Conservation (phyloP, 768 basidiomycete species). For the Termitomyces sp. region DNA sequence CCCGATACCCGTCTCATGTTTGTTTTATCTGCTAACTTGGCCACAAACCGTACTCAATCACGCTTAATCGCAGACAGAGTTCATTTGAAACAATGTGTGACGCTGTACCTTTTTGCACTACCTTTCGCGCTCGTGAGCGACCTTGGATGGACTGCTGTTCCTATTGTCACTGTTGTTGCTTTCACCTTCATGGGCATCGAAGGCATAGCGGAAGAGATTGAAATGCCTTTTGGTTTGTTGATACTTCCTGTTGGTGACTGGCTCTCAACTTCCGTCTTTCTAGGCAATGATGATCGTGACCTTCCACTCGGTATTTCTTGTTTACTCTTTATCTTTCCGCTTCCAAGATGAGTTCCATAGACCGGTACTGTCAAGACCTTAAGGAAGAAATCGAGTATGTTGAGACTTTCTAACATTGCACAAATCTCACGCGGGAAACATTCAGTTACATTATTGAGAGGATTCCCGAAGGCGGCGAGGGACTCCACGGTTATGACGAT, state of each 20-base stretch:
- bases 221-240: conserved; percentile 84
- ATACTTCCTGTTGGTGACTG: background rate
- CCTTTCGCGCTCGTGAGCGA: conserved; percentile 84
- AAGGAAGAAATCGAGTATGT: conserved; percentile 81
- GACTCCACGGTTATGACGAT: conserved; percentile 69
- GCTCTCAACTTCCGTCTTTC: background rate
- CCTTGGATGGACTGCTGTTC: conserved; percentile 78
- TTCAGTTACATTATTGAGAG: conserved; percentile 63
- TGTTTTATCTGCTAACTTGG: background rate
- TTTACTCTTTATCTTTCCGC: background rate
- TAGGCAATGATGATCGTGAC: conserved; percentile 60
- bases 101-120: conserved; percentile 85
- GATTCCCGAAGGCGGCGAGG: conserved; percentile 71
- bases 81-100: conserved; percentile 94
- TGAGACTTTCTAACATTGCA: background rate
- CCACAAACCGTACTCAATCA: background rate
- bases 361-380: conserved; percentile 82
- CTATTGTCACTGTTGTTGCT: conserved; percentile 80
- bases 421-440: background rate
- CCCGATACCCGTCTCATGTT: conserved; percentile 74
- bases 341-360: conserved; percentile 27
- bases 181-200: conserved; percentile 95
- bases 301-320: conserved; percentile 59
- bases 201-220: conserved; percentile 92
- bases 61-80: conserved; percentile 58